phyloP scores from a whole-genome alignment of 495 filamentous ascomycete species.

The Podospora conica region DNA sequence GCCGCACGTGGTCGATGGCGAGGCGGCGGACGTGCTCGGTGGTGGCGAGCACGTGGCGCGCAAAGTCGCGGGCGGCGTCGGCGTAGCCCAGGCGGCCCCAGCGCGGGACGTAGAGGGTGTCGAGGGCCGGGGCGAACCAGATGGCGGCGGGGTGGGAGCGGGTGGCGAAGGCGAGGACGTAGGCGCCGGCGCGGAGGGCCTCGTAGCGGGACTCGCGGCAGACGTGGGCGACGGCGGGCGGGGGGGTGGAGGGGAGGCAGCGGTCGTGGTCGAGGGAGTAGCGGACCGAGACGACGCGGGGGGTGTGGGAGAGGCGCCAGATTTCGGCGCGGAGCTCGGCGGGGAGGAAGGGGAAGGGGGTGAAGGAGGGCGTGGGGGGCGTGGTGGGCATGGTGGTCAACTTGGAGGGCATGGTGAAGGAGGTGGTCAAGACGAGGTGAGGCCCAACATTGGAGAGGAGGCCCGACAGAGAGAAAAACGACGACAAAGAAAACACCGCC shows the following conservation, averaged over 20 bases:
- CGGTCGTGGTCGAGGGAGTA: slow-evolving; percentile 29
- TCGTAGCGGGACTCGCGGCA: slow-evolving; percentile 42
- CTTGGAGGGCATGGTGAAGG: not conserved
- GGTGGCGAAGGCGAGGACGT: slow-evolving; percentile 38
- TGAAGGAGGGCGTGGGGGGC: slow-evolving; percentile 23
- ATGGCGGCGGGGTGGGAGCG: slow-evolving; percentile 24
- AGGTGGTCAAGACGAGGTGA: not conserved
- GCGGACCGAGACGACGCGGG: slow-evolving; percentile 38
- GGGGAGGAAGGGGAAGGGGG: slow-evolving; percentile 38
- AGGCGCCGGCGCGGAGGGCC: slow-evolving; percentile 30
- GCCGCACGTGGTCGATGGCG: slow-evolving; percentile 44
- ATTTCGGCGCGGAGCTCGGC: slow-evolving; percentile 47
- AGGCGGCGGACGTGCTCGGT: slow-evolving; percentile 29
- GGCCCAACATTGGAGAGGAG: not conserved
- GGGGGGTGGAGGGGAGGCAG: slow-evolving; percentile 32
- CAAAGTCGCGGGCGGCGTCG: slow-evolving; percentile 38
- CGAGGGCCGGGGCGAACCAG: slow-evolving; percentile 40
- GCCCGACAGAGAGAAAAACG: not conserved
- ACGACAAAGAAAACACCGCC: not conserved
- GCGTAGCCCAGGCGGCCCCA: slow-evolving; percentile 43
- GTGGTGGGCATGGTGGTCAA: not conserved
- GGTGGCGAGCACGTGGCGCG: slow-evolving; percentile 20
- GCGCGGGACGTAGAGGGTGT: slow-evolving; percentile 46
- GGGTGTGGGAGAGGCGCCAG: slow-evolving; percentile 36
- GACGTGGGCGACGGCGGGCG: slow-evolving; percentile 37